A percentile compares a stretch with the other conserved stretches of the same genome.
Evolutionary conservation across 208 protist species (phyloP).

Genomic region (Trichomonas tenax): DNA sequence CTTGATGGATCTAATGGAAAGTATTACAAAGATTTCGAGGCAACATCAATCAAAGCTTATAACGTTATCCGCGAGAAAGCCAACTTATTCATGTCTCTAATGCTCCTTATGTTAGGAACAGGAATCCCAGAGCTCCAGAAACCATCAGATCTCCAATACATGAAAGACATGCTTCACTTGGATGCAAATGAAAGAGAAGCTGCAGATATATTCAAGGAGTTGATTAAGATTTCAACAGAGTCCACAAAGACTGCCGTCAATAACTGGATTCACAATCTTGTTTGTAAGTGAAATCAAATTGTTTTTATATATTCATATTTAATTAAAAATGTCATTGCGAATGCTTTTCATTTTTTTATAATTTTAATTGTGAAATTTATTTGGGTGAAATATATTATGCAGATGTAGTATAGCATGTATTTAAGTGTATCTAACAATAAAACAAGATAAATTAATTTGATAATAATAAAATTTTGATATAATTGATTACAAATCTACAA

Average conservation of each 20-base stretch:
- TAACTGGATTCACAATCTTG: neutral
- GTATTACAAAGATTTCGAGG: neutral
- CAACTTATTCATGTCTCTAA: neutral
- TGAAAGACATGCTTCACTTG: slow-evolving; percentile 16
- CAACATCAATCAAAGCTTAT: neutral
- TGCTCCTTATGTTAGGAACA: neutral
- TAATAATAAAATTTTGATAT: too few species aligned
- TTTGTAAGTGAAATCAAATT: neutral
- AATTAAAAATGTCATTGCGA: too few species aligned
- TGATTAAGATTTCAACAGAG: neutral
- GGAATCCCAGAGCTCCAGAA: slow-evolving; percentile 20
- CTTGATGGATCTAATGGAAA: neutral
- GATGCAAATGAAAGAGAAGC: neutral
- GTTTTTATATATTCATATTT: neutral
- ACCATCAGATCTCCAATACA: neutral
- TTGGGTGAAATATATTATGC: too few species aligned
- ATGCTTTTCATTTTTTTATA: too few species aligned
- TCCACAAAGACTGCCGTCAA: neutral
- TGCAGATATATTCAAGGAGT: neutral
- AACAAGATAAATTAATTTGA: too few species aligned
- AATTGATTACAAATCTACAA: too few species aligned
- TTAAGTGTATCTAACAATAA: too few species aligned
- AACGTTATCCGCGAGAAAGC: neutral
- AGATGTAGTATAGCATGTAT: too few species aligned
- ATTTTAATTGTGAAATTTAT: too few species aligned